Percentiles rank a stretch among this genome's conserved stretches.
Evolutionary conservation across 495 filamentous ascomycete genomes (phyloP).

Genomic region (Hypoxylon crocopeplum): DNA sequence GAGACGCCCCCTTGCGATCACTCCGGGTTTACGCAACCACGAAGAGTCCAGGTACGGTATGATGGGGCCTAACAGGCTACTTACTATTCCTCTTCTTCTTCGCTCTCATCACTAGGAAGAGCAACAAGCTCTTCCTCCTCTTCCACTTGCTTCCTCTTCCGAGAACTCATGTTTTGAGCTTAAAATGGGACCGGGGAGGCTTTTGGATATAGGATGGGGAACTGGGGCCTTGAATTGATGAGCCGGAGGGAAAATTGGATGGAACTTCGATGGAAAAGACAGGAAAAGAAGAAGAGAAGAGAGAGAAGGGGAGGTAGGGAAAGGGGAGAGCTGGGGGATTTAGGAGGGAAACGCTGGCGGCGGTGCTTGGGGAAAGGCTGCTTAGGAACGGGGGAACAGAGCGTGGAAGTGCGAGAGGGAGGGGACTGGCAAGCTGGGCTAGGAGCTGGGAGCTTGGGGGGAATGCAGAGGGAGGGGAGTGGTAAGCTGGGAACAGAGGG

Average conservation of each 20-base stretch:
- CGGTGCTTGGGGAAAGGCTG: slow-evolving; percentile 39
- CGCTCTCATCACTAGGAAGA: slow-evolving; percentile 53
- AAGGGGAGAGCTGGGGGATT: slow-evolving; percentile 44
- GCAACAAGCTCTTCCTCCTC: slow-evolving; percentile 62
- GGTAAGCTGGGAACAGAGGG: slow-evolving; percentile 37
- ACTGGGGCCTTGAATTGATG: slow-evolving; percentile 25
- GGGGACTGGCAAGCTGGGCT: slow-evolving; percentile 37
- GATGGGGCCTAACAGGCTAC: slow-evolving; percentile 31
- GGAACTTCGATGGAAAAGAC: slow-evolving; percentile 28
- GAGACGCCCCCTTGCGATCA: slow-evolving; percentile 5
- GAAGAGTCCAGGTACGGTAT: not conserved
- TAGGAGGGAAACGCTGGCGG: slow-evolving; percentile 43
- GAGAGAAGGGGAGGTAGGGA: slow-evolving; percentile 37
- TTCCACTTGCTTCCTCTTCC: slow-evolving; percentile 57
- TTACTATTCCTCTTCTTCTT: slow-evolving; percentile 63
- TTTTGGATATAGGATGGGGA: slow-evolving; percentile 34
- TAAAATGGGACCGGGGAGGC: slow-evolving; percentile 22
- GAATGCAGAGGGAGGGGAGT: slow-evolving; percentile 35
- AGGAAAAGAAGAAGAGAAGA: slow-evolving; percentile 30
- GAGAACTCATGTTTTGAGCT: slow-evolving; percentile 49
- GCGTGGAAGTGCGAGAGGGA: slow-evolving; percentile 33
- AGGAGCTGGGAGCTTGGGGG: slow-evolving; percentile 32
- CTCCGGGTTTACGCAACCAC: not conserved
- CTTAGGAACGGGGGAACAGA: slow-evolving; percentile 34
- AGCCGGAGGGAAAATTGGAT: slow-evolving; percentile 36